Evolutionary conservation across 192 early-diverging fungal genomes (phyloP).

Genomic region (Coemansia sp.): DNA sequence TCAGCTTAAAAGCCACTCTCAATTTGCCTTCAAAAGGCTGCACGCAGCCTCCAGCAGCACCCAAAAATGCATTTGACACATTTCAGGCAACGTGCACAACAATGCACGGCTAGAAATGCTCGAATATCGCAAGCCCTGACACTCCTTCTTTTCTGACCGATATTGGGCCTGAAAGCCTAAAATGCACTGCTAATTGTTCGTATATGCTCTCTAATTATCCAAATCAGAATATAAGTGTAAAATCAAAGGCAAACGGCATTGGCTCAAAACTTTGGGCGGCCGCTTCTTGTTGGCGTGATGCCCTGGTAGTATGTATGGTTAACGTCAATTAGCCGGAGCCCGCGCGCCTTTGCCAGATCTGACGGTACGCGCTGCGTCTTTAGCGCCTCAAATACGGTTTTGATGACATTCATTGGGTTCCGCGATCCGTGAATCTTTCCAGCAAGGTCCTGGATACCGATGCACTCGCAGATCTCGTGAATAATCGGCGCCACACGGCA

Average conservation of each 20-base stretch:
- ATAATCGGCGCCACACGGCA: conserved; percentile 89
- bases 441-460: conserved; percentile 89
- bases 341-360: conserved; percentile 85
- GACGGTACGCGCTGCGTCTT: conserved; percentile 72
- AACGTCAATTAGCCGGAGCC: conserved; percentile 86
- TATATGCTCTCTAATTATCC: neutral
- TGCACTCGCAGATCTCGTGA: conserved; percentile 92
- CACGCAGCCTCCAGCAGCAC: neutral
- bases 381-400: conserved; percentile 92
- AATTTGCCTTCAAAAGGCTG: neutral
- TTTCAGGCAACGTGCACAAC: neutral
- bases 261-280: neutral
- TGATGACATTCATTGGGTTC: conserved; percentile 98
- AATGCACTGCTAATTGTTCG: neutral
- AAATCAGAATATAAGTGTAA: conserved; percentile 2
- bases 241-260: neutral
- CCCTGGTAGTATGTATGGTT: conserved; percentile 85
- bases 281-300: conserved; percentile 17
- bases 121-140: neutral
- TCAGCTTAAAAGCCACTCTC: neutral
- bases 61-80: neutral
- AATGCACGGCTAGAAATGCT: neutral
- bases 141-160: neutral
- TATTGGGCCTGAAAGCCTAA: neutral
- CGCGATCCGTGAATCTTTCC: conserved; percentile 89